Conservation (phyloP, 768 basidiomycete genomes). For the Termitomyces sp. region DNA sequence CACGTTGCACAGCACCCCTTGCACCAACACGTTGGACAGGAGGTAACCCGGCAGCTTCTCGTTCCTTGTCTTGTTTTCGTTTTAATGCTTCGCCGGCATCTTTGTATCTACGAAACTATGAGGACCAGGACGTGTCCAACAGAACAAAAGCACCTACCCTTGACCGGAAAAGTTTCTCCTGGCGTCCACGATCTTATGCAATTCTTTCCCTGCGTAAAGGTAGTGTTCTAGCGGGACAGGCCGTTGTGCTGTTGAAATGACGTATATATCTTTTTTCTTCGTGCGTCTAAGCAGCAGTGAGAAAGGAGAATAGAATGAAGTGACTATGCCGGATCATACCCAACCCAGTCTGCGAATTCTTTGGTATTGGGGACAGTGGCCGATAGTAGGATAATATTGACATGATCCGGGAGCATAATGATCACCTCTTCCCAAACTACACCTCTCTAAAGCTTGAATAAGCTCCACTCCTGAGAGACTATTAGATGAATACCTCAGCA, state of each 20-base stretch:
- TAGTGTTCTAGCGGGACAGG: conserved; percentile 98
- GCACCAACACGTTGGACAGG: conserved; percentile 84
- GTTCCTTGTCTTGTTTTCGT: conserved; percentile 96
- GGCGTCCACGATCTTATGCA: conserved; percentile 89
- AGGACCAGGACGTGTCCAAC: background rate
- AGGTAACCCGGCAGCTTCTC: conserved; percentile 88
- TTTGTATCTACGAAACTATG: conserved; percentile 57
- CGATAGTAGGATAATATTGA: conserved; percentile 94
- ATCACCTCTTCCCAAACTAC: conserved; percentile 99
- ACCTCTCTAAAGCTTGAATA: conserved; percentile 58
- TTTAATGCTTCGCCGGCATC: conserved; percentile 83
- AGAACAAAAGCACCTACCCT: conserved; percentile 45
- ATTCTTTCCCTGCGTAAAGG: conserved; percentile 88
- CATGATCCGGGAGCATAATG: conserved; percentile 98
- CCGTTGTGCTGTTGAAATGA: conserved; percentile 92
- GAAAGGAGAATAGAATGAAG: conserved; percentile 1
- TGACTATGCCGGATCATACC: conserved; percentile 45
- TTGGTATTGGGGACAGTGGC: conserved; percentile 98
- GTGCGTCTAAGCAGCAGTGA: conserved; percentile 60
- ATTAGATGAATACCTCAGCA: conserved; percentile 64
- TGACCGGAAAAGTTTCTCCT: conserved; percentile 63
- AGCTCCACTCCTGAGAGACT: background rate
- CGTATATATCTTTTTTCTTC: conserved; percentile 99
- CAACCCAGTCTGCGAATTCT: conserved; percentile 99
- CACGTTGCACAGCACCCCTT: conserved; percentile 58